These are phyloP conservation scores for Adansonia madagascariensis DNA, from an alignment of 441 rosid species.

Conservation along the genomic window DNA sequence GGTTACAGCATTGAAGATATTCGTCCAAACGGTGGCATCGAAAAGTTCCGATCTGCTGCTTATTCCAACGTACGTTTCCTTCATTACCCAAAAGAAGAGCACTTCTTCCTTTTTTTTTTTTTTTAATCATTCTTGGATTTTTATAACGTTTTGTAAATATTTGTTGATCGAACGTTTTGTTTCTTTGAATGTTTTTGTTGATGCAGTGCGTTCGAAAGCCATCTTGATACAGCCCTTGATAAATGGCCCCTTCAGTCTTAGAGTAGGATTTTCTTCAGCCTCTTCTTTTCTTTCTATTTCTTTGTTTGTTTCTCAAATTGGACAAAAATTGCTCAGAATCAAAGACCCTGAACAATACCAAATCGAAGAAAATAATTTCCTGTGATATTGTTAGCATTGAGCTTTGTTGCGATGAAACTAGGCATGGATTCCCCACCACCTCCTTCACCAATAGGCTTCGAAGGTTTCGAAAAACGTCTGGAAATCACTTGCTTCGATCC, in stretches of 20 bases:
- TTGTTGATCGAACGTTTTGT: neutral
- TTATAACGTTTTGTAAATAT: neutral
- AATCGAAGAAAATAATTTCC: neutral
- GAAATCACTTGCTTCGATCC: conserved; percentile 35
- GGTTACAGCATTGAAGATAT: conserved; percentile 66
- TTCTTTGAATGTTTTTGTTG: neutral
- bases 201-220: conserved; percentile 59
- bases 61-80: conserved; percentile 48
- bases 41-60: conserved; percentile 66
- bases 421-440: neutral
- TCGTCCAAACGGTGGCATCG: conserved; percentile 61
- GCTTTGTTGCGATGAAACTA: neutral
- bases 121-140: neutral
- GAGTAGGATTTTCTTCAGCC: conserved; percentile 26
- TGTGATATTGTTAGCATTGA: neutral
- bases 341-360: neutral
- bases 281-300: neutral
- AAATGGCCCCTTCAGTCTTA: conserved; percentile 19
- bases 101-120: too few species aligned
- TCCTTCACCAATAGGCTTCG: conserved; percentile 44
- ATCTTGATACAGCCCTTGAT: conserved; percentile 41
- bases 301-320: neutral
- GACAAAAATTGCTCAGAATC: neutral
- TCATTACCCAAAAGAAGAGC: neutral
- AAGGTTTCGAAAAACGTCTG: conserved; percentile 47